These are phyloP conservation scores for Penicillium polonicum DNA, from an alignment of 2,329 filamentous ascomycete genomes.

Conservation along the genomic window DNA sequence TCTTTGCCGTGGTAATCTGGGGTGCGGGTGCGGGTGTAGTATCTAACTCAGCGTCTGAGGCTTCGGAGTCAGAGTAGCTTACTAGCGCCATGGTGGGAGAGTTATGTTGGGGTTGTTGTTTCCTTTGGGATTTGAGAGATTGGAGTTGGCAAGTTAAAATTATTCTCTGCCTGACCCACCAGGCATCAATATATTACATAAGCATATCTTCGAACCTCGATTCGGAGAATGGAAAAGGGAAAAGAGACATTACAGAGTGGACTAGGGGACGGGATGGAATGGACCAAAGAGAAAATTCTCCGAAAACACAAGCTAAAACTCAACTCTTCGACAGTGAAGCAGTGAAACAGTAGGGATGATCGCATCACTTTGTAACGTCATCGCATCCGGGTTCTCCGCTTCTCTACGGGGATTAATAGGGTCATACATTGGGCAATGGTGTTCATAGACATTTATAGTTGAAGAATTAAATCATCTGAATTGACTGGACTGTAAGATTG, in stretches of 20 bases:
- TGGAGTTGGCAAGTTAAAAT: background rate
- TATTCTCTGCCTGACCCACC: background rate
- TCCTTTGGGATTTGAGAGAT: background rate
- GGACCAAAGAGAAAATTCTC: constrained; percentile 1
- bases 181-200: background rate
- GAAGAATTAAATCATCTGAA: background rate
- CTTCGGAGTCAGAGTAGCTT: constrained; percentile 77
- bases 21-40: constrained; percentile 29
- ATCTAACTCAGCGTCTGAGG: constrained; percentile 60
- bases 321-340: background rate
- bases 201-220: background rate
- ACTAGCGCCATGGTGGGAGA: constrained; percentile 67
- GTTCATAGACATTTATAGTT: background rate
- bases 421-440: background rate
- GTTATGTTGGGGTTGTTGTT: background rate
- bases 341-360: background rate
- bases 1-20: constrained; percentile 11
- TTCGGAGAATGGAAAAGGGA: background rate
- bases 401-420: background rate
- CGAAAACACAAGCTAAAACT: background rate
- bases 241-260: constrained; percentile 1
- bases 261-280: background rate
- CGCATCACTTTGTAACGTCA: constrained; percentile 25
- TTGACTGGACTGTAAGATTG: background rate
- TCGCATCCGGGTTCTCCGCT: constrained; percentile 25